Conservation (phyloP, 163 green algal genomes). For the Scenedesmus sp. region DNA sequence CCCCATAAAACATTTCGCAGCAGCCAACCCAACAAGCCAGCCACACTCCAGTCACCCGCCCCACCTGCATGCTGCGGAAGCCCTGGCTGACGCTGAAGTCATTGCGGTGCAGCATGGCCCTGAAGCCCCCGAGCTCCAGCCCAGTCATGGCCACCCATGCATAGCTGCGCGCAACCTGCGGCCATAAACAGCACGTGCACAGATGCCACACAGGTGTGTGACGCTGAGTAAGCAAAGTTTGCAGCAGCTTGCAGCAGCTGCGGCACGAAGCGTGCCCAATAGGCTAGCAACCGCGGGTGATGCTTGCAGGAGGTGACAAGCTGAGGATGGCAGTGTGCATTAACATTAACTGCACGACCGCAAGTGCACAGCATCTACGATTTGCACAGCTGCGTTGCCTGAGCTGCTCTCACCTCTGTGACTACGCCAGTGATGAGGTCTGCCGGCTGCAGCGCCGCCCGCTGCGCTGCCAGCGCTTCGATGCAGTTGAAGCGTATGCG, state of each 20-base stretch:
- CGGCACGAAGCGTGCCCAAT: no score
- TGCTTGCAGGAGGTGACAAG: no score
- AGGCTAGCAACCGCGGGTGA: no score
- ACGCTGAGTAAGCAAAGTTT: no score
- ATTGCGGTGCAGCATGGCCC: constrained; percentile 11
- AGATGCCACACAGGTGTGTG: not conserved
- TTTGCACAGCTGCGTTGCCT: no score
- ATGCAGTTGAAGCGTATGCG: not conserved
- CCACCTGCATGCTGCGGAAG: not conserved
- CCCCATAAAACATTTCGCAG: not conserved
- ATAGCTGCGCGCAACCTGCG: not conserved
- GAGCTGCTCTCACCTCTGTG: not conserved
- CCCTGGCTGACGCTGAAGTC: not conserved
- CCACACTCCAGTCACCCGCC: not conserved
- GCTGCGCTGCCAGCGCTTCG: not conserved
- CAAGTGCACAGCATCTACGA: not conserved
- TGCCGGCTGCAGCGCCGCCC: not conserved
- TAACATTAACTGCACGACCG: not conserved
- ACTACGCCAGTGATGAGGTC: not conserved
- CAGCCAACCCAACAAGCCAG: not conserved
- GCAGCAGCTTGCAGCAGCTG: no score
- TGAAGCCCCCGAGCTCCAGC: not conserved
- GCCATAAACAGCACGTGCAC: not conserved
- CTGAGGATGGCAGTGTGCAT: no score
- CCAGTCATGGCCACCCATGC: not conserved